These are phyloP conservation scores for Sphaerobolus stellatus DNA, from an alignment of 1,284 basidiomycete genomes.

Conservation along the genomic window DNA sequence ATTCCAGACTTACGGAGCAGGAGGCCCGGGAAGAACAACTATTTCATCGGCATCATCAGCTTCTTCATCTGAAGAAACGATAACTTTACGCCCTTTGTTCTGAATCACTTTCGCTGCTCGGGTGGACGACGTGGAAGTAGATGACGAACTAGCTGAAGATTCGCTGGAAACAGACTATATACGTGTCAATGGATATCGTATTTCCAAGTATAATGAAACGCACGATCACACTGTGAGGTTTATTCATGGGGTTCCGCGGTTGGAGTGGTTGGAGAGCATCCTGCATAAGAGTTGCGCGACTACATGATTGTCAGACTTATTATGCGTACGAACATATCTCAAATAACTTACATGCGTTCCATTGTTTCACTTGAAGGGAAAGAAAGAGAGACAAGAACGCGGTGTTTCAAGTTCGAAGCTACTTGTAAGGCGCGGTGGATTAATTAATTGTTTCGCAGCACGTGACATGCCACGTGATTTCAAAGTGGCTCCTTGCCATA, in stretches of 20 bases:
- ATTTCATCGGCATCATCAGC: background rate
- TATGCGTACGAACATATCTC: no score
- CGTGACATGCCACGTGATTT: no score
- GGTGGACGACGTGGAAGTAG: background rate
- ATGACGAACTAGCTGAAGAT: background rate
- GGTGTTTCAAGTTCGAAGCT: no score
- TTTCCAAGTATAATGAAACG: background rate
- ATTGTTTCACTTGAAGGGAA: no score
- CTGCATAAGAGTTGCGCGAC: constrained; percentile 1
- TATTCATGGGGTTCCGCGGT: background rate
- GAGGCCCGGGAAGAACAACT: background rate
- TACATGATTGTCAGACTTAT: background rate
- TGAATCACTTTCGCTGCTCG: background rate
- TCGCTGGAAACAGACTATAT: constrained; percentile 5
- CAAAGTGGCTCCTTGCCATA: no score
- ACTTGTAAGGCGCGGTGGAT: no score
- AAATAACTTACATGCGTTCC: no score
- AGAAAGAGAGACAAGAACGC: no score
- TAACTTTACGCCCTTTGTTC: background rate
- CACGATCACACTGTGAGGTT: background rate
- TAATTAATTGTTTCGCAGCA: no score
- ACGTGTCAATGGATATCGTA: background rate
- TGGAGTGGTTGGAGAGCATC: constrained; percentile 1
- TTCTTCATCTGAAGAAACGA: constrained; percentile 6
- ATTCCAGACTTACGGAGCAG: no score